Conservation (phyloP, 2,329 filamentous ascomycete genomes). For the Trichoderma koningiopsis region DNA sequence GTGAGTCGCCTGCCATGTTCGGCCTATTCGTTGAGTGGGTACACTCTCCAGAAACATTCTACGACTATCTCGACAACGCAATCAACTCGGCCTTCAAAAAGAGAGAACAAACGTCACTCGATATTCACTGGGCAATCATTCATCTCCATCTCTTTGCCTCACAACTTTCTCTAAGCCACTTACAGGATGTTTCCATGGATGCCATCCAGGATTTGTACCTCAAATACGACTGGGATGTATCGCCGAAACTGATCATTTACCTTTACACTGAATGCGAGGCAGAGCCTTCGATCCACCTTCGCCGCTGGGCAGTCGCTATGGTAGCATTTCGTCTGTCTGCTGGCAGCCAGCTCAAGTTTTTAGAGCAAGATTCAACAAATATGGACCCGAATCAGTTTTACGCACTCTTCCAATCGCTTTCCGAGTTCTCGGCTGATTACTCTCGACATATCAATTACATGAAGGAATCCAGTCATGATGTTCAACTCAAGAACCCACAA, state of each 20-base stretch:
- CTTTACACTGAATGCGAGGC: slow-evolving; percentile 58
- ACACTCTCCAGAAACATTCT: slow-evolving; percentile 48
- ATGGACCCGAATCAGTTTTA: slow-evolving; percentile 43
- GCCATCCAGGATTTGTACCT: slow-evolving; percentile 62
- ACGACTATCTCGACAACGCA: slow-evolving; percentile 47
- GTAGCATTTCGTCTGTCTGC: slow-evolving; percentile 56
- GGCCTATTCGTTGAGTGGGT: slow-evolving; percentile 57
- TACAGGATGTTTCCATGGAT: slow-evolving; percentile 62
- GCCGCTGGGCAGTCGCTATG: slow-evolving; percentile 63
- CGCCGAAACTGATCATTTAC: slow-evolving; percentile 52
- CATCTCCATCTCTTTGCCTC: slow-evolving; percentile 61
- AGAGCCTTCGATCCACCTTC: slow-evolving; percentile 52
- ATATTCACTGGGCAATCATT: slow-evolving; percentile 59
- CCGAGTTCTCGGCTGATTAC: slow-evolving; percentile 55
- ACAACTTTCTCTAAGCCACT: slow-evolving; percentile 49
- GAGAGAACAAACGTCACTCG: slow-evolving; percentile 37
- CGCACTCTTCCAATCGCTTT: slow-evolving; percentile 46
- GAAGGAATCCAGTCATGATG: slow-evolving; percentile 51
- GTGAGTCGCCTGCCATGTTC: slow-evolving; percentile 55
- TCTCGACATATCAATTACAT: slow-evolving; percentile 56
- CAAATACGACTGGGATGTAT: slow-evolving; percentile 60
- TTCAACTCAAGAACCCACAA: slow-evolving; percentile 62
- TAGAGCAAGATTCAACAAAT: slow-evolving; percentile 35
- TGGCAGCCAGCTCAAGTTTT: slow-evolving; percentile 35
- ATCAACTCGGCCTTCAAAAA: slow-evolving; percentile 38